Base-by-base conservation (phyloP, 805 yeast genomes). In the Wickerhamiella domercqiae region DNA sequence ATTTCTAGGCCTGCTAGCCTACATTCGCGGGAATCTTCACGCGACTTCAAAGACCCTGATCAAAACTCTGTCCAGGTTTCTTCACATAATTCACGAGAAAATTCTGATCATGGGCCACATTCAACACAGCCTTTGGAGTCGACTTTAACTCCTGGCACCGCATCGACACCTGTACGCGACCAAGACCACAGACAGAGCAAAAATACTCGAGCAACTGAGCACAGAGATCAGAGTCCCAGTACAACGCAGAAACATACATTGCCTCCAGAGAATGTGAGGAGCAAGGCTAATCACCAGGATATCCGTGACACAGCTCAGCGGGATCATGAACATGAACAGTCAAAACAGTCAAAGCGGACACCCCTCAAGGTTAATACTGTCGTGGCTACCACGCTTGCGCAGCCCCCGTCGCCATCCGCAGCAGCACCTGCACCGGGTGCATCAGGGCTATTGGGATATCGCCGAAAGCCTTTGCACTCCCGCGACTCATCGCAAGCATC, bases 361-460 rank as follows among this genome's bases (percentile, higher is more conserved):
- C 26, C 26, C 11, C 26, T 24, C 9, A 24, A 24, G 26, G 13
- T 24, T 24, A 24, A 24, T 24, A 43, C 42, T 30, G 47, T 43
- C n/a, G 34, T 39, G 19, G 41, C 47, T 11, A 36, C 38, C 3
- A 43, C 44, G 15, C 41, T 43, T 11, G 46, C 38, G 29, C 47
- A 44, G 36, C 47, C 46, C 11, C 45, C 46, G 16, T 39, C 44
- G 29, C 47, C 47, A 3, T 44, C 47, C 6, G 40, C 46, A 5
- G 46, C 40, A 9, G 38, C 45, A n/a, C 47, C 47, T 13, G 37
- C 46, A 11, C 46, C 45, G 5, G 45, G 32, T 14, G 47, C 46
- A 7, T 44, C 47, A 21, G 41, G 16, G 3, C 40, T 44, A 46
- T 42, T 44, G n/a, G 43, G 47, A 16, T 44, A 44, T 36, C 33